These are phyloP conservation scores for Blepharisma japonicum DNA, from an alignment of 73 alveolate species.

Conservation along the genomic window DNA sequence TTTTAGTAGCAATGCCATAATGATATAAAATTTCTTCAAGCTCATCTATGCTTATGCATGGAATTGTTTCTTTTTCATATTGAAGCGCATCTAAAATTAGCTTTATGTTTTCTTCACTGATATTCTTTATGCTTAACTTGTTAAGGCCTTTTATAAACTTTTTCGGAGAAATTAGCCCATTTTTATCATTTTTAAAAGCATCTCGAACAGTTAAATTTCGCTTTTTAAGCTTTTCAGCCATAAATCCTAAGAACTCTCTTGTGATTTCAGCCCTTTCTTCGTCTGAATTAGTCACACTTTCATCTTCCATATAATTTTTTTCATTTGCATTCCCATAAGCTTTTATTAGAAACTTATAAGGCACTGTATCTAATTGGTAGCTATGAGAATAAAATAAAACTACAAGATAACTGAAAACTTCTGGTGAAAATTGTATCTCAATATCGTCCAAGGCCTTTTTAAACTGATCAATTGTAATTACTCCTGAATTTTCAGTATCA, in stretches of 20 bases:
- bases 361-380: conserved; percentile 13
- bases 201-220: not conserved
- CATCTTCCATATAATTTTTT: not conserved
- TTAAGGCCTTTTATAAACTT: not conserved
- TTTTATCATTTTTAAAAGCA: conserved; percentile 10
- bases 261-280: conserved; percentile 23
- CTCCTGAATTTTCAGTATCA: conserved; percentile 19
- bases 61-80: not conserved
- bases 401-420: not conserved
- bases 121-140: not conserved
- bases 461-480: conserved; percentile 14
- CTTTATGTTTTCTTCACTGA: not conserved
- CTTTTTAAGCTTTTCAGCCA: conserved; percentile 2
- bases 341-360: not conserved
- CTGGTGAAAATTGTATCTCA: not conserved
- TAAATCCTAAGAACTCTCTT: not conserved
- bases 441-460: not conserved
- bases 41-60: not conserved
- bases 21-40: not conserved
- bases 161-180: not conserved
- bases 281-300: not conserved
- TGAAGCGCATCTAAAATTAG: not conserved
- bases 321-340: conserved; percentile 12
- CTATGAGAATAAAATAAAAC: not conserved
- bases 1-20: too few species aligned